Conservation (phyloP, 805 yeast genomes). For the Kazachstania kunashirensis region DNA sequence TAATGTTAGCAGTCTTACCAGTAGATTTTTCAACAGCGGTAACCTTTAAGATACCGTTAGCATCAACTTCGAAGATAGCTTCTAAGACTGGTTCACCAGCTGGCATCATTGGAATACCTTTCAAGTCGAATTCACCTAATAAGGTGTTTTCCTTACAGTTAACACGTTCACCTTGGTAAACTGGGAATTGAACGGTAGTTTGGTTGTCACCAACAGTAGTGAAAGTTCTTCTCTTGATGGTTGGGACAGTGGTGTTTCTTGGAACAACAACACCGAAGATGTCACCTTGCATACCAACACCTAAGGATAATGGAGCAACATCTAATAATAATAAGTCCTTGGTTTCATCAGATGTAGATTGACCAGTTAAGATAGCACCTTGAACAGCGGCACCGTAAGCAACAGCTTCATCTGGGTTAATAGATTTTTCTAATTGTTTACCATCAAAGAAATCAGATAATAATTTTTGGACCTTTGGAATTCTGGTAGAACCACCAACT, state of each 20-base stretch:
- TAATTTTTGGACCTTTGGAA: conserved; percentile 94
- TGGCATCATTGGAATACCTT: conserved; percentile 95
- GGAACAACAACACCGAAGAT: conserved; percentile 98
- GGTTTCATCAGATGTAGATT: conserved; percentile 80
- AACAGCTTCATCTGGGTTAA: conserved; percentile 99
- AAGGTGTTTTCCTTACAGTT: conserved; percentile 95
- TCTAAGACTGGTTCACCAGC: conserved; percentile 99
- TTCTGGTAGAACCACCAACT: conserved; percentile 98
- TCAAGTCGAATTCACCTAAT: conserved; percentile 97
- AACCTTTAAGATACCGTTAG: conserved; percentile 98
- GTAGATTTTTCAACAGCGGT: conserved; percentile 98
- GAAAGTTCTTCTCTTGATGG: conserved; percentile 97
- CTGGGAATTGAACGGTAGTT: conserved; percentile 98
- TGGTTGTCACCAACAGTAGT: conserved; percentile 98
- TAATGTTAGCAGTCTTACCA: conserved; percentile 96
- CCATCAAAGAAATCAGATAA: conserved; percentile 93
- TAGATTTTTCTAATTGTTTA: conserved; percentile 91
- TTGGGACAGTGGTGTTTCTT: conserved; percentile 99
- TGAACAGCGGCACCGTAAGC: conserved; percentile 99
- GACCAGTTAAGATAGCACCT: conserved; percentile 97
- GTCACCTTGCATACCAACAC: conserved; percentile 99
- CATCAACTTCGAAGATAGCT: conserved; percentile 98
- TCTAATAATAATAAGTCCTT: conserved; percentile 92
- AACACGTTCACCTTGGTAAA: conserved; percentile 99
- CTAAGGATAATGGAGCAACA: conserved; percentile 96